Base-by-base conservation (phyloP, 495 filamentous ascomycete species). In the Platismatia glauca region DNA sequence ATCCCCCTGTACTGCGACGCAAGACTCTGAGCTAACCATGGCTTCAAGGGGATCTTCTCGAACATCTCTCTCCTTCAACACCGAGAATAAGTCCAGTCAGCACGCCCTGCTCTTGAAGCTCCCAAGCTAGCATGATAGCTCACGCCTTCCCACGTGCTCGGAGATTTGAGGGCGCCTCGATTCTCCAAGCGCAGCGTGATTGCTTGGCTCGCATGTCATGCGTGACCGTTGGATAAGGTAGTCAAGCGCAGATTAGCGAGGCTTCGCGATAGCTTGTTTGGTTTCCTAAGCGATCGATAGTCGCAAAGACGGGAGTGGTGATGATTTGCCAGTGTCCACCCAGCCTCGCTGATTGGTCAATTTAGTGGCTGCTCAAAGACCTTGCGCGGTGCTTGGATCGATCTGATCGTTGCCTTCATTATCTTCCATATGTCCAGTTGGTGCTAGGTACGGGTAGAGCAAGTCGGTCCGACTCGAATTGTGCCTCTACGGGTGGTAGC, bases 341-440 rank as follows among this genome's bases (percentile, higher is more conserved):
- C 20, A 29, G 50, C 15, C 29, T 53, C 50, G 27, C 50, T 53
- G 50, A 53, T 33, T 53, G 16, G 29, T 20, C 50, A 53, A 53
- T 16, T 3, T 33, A 16, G 6, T 22, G 20, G 15, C 50, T 18
- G 29, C 29, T 6, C 15, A 33, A 18, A 33, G 29, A 33, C 6
- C 27, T 31, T 18, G 27, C 15, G 50, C 33, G 29, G 29, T 55
- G 13, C 27, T 62, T 37, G 18, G 60, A 46, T 15, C 29, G 39
- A 39, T 56, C 52, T 56, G 22, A 41, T 39, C 20, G 48, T n/a
- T 16, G 29, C 11, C 18, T 33, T 62, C 29, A 34, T 50, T 2
- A 53, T 48, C 37, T 59, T 55, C 64, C 64, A 27, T 62, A 66
- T 24, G 64, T 62, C 64, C 64, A 62, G n/a, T 66, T 55, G 18